Evolutionary conservation across 805 yeast species (phyloP), one percentile per base, ranked within the genome.

Genomic region (Hanseniaspora occidentalis): DNA sequence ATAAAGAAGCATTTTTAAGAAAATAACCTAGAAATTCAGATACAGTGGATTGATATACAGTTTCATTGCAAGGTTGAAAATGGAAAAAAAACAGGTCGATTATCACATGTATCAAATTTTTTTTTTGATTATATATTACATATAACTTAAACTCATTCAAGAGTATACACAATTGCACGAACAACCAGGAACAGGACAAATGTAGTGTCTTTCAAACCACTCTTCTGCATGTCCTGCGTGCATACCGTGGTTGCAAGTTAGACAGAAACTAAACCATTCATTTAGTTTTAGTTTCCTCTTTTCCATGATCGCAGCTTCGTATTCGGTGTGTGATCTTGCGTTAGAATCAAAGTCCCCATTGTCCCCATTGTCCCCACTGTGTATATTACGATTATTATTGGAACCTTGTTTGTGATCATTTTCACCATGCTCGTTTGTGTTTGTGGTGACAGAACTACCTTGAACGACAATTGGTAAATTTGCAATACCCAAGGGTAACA

Each of bases 151-250:
- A n/a, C n/a, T 20, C 22, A 8, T 8, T 13, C 11, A 26, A 22
- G 24, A 41, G 13, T 25, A 21, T 18, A 36, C 81, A 57, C 97
- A 89, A 38, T 74, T 66, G 53, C 98, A 89, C 31, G 69, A 66
- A 53, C 98, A 89, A 34, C 86, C 94, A 0, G 96, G 96, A 2
- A 89, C 95, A 0, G 98, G 96, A 53, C 98, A 89, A 1, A 83
- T 74, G 42, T 73, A 74, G 51, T 88, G 95, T 56, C 78, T 79
- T 20, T 79, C 71, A 57, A 89, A 89, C 98, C 98, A 89, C 52
- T 88, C 94, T 47, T 84, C 86, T 0, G 96, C 96, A 57, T 89
- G 98, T 3, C 82, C 86, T 0, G 95, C 86, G 61, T 89, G 98
- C 74, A 79, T 79, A 1, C 96, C 95, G 52, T 89, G 98, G 54